Percentiles rank a stretch among this genome's conserved stretches.
phyloP scores from a whole-genome alignment of 805 yeast genomes.

The Ogataea sp. region DNA sequence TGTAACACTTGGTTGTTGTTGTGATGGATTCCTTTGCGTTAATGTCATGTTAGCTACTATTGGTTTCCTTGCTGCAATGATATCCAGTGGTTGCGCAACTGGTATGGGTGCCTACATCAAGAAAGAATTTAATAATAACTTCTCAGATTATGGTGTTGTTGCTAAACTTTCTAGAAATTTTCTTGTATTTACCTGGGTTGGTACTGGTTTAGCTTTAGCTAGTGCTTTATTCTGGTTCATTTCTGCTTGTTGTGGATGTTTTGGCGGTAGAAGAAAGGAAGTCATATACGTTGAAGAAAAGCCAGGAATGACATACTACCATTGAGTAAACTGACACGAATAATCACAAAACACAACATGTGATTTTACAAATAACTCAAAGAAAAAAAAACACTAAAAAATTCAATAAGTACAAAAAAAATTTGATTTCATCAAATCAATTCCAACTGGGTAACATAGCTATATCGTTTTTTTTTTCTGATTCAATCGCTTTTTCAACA shows the following conservation, averaged over 20 bases:
- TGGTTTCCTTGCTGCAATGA: conserved; percentile 9
- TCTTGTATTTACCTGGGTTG: conserved; percentile 20
- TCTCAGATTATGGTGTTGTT: conserved; percentile 42
- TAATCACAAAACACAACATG: no score
- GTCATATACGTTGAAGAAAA: neutral
- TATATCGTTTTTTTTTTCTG: no score
- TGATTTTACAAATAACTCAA: no score
- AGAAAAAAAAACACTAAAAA: no score
- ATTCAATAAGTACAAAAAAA: no score
- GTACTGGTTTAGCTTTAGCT: conserved; percentile 9
- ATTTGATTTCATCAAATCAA: no score
- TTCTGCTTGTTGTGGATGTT: conserved; percentile 3
- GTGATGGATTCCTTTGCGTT: conserved; percentile 3
- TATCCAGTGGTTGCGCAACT: conserved; percentile 31
- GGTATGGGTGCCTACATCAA: conserved; percentile 48
- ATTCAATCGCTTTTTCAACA: no score
- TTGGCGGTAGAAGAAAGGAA: neutral
- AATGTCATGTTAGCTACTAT: neutral
- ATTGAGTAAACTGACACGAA: no score
- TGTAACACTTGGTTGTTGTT: conserved; percentile 32
- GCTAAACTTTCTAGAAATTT: conserved; percentile 31
- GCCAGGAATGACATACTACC: neutral
- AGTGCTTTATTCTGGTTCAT: conserved; percentile 10
- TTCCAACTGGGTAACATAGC: no score
- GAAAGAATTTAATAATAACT: conserved; percentile 41